A percentile compares a stretch with the other conserved stretches of the same genome.
Conservation (phyloP, 2,329 filamentous ascomycete genomes). For the Gremmenia infestans region DNA sequence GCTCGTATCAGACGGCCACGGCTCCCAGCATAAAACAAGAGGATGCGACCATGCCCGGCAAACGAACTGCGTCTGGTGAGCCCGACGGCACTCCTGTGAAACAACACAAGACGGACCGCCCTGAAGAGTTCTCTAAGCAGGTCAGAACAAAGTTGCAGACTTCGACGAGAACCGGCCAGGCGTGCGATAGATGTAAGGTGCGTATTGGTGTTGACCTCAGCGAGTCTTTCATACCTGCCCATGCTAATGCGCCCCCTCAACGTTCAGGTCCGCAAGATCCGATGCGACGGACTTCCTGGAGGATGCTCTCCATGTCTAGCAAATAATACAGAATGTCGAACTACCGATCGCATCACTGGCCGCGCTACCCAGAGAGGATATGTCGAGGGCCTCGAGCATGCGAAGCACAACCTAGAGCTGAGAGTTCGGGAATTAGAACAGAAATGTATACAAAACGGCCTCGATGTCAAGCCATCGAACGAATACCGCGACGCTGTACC, state of each 20-base stretch:
- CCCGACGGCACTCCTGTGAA: conserved; percentile 19
- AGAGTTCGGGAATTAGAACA: conserved; percentile 65
- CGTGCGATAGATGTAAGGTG: conserved; percentile 85
- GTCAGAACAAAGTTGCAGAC: conserved; percentile 50
- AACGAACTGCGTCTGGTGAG: conserved; percentile 21
- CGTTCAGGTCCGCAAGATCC: conserved; percentile 72
- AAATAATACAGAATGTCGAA: conserved; percentile 70
- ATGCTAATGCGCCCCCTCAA: conserved; percentile 9
- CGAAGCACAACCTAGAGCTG: conserved; percentile 61
- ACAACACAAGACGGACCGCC: conserved; percentile 24
- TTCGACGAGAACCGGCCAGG: conserved; percentile 68
- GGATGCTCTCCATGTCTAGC: conserved; percentile 79
- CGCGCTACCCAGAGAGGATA: conserved; percentile 75
- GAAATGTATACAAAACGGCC: conserved; percentile 54
- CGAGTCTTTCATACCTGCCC: not conserved
- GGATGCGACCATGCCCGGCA: conserved; percentile 26
- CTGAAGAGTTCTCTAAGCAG: conserved; percentile 33
- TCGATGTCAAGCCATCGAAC: conserved; percentile 50
- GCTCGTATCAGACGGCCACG: not conserved
- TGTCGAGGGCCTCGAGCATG: conserved; percentile 68
- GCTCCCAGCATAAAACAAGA: not conserved
- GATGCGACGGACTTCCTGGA: conserved; percentile 74
- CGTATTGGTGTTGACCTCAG: conserved; percentile 22
- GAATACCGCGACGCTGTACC: conserved; percentile 24
- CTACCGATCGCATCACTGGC: conserved; percentile 82